Evolutionary conservation across 1,139 yeast species (phyloP), one percentile per base, ranked within the genome.

Genomic region (Hyphopichia buzzinii): DNA sequence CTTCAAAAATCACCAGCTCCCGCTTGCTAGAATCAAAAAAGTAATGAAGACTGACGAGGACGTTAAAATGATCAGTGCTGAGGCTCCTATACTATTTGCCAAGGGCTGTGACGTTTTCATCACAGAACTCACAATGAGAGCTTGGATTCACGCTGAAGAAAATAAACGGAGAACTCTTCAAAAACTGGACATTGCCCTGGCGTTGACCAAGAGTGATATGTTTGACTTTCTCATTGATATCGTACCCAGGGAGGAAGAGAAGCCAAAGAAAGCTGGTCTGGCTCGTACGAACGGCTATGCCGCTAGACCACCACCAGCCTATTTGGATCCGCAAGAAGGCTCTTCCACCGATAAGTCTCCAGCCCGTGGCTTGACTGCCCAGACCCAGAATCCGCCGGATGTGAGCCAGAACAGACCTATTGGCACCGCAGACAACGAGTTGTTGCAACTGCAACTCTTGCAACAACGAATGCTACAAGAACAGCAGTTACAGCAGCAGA

Each of bases 1-100:
- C 59, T 92, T 92, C 64, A 89, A 88, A 59, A 85, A 87, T 48
- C 97, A 94, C 59, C 96, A 90, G 47, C 68, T 92, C 44, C 98
- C 98, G 12, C 69, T 92, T 38, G 97, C 98, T 2, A 74, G 98
- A 49, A 92, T 92, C 50, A 90, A 92, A 52, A 84, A 84, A 58
- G 97, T 92, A 35, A 92, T 92, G 97, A 92, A 92, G 60, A 90
- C 97, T 0, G 98, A 92, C 57, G 96, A 89, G 55, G 97, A 90
- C 47, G 97, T 92, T 35, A 77, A 90, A 47, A 92, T 92, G 98
- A 92, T 92, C 41, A 81, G 94, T 47, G 97, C 98, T 2, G 98
- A 92, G 63, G 97, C 97, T 0, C 98, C 98, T 1, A 89, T 92
- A 26, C 64, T 92, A 43, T 92, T 92, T 67, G 97, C 98, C 33